Evolutionary conservation across 2,329 filamentous ascomycete genomes (phyloP).

Genomic region (Trichoderma atroviride): DNA sequence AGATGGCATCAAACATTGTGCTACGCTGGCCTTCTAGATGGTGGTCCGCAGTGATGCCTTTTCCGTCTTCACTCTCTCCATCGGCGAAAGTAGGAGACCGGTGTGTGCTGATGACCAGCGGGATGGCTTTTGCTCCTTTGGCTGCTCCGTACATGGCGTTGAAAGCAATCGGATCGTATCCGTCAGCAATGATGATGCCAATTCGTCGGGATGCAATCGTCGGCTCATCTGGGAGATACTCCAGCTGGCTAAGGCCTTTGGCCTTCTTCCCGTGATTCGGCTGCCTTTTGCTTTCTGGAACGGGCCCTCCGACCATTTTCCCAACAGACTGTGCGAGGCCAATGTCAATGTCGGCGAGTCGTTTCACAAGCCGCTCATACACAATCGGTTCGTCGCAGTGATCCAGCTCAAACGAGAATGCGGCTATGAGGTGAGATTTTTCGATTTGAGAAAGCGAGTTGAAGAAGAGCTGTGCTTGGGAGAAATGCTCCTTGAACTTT

Average conservation of each 20-base stretch:
- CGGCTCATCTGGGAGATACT: constrained; percentile 63
- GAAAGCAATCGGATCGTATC: constrained; percentile 70
- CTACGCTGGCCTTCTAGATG: constrained; percentile 79
- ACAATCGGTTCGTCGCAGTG: constrained; percentile 80
- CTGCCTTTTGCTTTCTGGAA: constrained; percentile 54
- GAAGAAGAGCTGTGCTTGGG: constrained; percentile 80
- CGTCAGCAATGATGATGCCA: constrained; percentile 76
- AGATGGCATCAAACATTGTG: constrained; percentile 79
- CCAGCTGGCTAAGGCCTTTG: constrained; percentile 69
- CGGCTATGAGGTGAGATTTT: constrained; percentile 71
- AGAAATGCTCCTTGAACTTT: constrained; percentile 79
- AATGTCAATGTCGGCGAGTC: constrained; percentile 73
- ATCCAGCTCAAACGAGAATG: constrained; percentile 75
- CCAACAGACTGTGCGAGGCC: constrained; percentile 69
- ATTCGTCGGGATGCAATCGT: constrained; percentile 73
- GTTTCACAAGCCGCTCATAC: constrained; percentile 68
- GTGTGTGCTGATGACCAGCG: constrained; percentile 71
- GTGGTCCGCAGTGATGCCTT: constrained; percentile 65
- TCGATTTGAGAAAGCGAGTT: constrained; percentile 73
- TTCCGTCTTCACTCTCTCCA: constrained; percentile 40
- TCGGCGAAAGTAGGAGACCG: constrained; percentile 61
- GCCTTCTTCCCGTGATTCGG: constrained; percentile 69
- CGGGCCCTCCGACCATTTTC: constrained; percentile 66
- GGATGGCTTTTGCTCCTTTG: constrained; percentile 63
- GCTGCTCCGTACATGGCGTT: constrained; percentile 66